Evolutionary conservation across 768 basidiomycete species (phyloP), one percentile per base, ranked within the genome.

Genomic region (Brasilioporus rufonigricans): DNA sequence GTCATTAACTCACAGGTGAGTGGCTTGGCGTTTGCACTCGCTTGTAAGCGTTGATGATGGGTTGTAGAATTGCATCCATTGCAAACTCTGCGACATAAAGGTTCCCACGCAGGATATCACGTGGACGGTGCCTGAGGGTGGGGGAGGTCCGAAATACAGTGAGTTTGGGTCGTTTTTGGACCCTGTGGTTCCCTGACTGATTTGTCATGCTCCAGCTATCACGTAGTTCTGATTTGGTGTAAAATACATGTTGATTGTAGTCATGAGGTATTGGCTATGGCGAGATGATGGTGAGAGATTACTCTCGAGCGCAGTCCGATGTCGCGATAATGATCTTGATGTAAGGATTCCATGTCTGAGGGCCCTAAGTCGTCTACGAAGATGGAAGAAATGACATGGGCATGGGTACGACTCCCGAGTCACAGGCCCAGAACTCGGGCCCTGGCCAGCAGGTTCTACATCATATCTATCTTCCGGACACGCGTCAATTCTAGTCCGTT

Each of bases 61-160:
- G 5, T 11, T 1, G 14, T 68, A 94, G 89, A 92, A 93, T 63
- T 92, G 91, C 66, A 91, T 92, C 33, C 91, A 96, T 68, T 97
- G 93, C 76, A 97, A 95, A 72, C 76, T 97, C 40, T 99, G 96
- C 69, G 93, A 94, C 57, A 86, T 99, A 75, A 98, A 99, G 74
- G 90, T 90, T 5, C 95, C 95, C 4, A 93, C 93, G 2, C 92
- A 97, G 68, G 96, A 98, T 70, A 97, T 99, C 61, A 91, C 87
- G 16, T 98, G 96, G 96, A 88, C 86, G 6, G 93, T 97, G 0
- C 97, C 97, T 0, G 94, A 98, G 73, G 96, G 95, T 12, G 90
- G 93, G 13, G 96, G 96, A 31, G 96, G 96, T 48, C 96, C 95
- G 35, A 96, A 96, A 71, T 98, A 97, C 67, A 89, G 94, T 96